Evolutionary conservation across 2,329 filamentous ascomycete genomes (phyloP).

Genomic region (Monosporascus ibericus): DNA sequence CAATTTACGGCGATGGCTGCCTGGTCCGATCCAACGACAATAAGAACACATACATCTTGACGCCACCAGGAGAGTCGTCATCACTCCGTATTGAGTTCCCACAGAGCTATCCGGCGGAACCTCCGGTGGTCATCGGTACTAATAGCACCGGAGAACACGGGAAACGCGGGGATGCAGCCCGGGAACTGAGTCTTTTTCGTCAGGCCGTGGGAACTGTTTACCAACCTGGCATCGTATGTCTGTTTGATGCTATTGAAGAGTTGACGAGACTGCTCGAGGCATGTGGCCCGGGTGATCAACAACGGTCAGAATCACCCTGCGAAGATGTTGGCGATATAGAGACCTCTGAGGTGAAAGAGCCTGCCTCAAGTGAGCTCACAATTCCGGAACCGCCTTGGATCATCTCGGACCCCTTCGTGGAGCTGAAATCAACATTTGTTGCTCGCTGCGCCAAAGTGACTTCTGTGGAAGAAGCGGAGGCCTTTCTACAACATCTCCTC

Average conservation of each 20-base stretch:
- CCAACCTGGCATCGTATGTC: conserved; percentile 68
- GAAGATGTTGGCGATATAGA: conserved; percentile 7
- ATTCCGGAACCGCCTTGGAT: conserved; percentile 56
- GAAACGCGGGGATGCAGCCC: conserved; percentile 64
- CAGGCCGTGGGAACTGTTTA: conserved; percentile 63
- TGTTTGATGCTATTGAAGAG: conserved; percentile 88
- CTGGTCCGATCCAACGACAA: conserved; percentile 38
- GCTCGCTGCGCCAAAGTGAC: conserved; percentile 67
- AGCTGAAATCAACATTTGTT: conserved; percentile 84
- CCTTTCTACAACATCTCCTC: conserved; percentile 68
- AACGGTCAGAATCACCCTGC: conserved; percentile 14
- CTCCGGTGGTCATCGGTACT: conserved; percentile 69
- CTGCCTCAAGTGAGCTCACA: conserved; percentile 6
- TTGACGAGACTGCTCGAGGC: conserved; percentile 41
- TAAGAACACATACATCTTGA: conserved; percentile 51
- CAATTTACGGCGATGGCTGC: conserved; percentile 70
- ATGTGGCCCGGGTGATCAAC: conserved; percentile 22
- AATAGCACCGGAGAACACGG: conserved; percentile 67
- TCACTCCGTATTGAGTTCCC: conserved; percentile 66
- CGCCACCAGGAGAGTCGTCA: conserved; percentile 54
- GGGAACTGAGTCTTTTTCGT: conserved; percentile 63
- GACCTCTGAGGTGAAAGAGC: conserved; percentile 4
- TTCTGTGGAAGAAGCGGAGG: conserved; percentile 64
- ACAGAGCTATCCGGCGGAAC: conserved; percentile 63
- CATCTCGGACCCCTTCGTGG: conserved; percentile 65